phyloP scores from a whole-genome alignment of 2,329 filamentous ascomycete genomes.

The Fusarium nygamai region DNA sequence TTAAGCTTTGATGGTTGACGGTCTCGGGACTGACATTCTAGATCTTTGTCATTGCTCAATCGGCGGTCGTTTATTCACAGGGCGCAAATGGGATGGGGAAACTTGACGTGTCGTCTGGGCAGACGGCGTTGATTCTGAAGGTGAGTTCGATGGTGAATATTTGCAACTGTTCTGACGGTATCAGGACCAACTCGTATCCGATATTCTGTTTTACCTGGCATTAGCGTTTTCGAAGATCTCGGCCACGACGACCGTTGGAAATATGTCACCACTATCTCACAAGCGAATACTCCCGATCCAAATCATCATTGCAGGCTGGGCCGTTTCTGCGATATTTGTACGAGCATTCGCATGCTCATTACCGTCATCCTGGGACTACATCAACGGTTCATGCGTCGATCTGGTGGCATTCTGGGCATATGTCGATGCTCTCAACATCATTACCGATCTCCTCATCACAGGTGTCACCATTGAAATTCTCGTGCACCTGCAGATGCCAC shows the following conservation, averaged over 20 bases:
- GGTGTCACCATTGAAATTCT: neutral
- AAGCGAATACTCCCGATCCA: neutral
- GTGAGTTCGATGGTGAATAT: neutral
- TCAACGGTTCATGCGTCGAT: conserved; percentile 3
- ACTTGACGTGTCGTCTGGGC: neutral
- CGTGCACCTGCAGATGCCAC: neutral
- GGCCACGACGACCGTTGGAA: neutral
- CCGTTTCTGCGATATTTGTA: neutral
- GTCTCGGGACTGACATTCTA: neutral
- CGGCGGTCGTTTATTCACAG: neutral
- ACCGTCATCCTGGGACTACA: neutral
- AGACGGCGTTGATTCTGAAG: neutral
- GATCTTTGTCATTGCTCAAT: neutral
- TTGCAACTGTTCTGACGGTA: neutral
- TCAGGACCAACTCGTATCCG: conserved; percentile 4
- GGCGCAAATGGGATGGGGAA: conserved; percentile 2
- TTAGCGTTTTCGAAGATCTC: neutral
- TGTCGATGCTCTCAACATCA: neutral
- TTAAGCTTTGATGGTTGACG: neutral
- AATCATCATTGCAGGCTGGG: neutral
- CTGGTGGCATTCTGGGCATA: conserved; percentile 12
- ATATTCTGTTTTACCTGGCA: neutral
- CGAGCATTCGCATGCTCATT: neutral
- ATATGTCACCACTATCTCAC: conserved; percentile 3
- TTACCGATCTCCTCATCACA: neutral